Evolutionary conservation across 495 filamentous ascomycete species (phyloP).

Genomic region (Xylaria telfairii): DNA sequence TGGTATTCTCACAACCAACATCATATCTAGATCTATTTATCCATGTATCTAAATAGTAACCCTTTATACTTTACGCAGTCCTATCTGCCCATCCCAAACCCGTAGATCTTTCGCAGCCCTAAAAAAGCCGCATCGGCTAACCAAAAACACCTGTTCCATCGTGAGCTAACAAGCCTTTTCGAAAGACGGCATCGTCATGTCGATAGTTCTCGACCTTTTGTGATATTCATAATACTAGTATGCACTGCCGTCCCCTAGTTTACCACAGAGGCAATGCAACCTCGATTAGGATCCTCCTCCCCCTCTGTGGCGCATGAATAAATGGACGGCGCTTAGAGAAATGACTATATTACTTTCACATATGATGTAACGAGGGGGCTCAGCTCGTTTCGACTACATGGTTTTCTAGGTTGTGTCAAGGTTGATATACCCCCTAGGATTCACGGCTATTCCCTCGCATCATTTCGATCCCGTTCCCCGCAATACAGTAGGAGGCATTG

Average conservation of each 20-base stretch:
- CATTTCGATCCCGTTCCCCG: neutral
- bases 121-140: neutral
- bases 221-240: neutral
- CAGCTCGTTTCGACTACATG: neutral
- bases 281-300: neutral
- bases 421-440: neutral
- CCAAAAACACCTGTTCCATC: too few relatives aligned
- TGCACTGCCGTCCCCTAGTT: neutral
- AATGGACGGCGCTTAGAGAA: neutral
- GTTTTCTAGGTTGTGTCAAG: neutral
- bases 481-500: neutral
- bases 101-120: too few relatives aligned
- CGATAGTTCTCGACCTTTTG: too few relatives aligned
- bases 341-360: neutral
- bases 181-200: too few relatives aligned
- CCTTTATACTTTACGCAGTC: too few relatives aligned
- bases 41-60: too few relatives aligned
- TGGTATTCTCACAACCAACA: too few relatives aligned
- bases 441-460: neutral
- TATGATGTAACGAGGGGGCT: constrained; percentile 1
- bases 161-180: too few relatives aligned
- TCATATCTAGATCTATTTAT: neutral
- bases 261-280: neutral
- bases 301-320: neutral
- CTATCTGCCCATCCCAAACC: too few relatives aligned